phyloP scores from a whole-genome alignment of 176 grass and related monocot species.

The Carex scoparia region DNA sequence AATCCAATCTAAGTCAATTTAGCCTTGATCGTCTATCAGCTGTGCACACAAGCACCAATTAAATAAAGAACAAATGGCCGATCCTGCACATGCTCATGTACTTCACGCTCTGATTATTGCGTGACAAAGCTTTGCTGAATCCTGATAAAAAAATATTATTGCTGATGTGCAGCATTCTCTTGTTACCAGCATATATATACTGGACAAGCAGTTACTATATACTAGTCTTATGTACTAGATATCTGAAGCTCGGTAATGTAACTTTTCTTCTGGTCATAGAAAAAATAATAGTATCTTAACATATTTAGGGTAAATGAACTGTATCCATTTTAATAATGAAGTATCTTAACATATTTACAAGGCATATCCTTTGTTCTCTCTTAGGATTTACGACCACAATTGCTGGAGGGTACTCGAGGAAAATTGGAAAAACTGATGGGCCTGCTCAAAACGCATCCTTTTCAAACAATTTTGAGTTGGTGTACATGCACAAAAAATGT shows the following conservation, averaged over 20 bases:
- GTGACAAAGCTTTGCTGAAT: background rate
- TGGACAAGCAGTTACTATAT: too few species aligned
- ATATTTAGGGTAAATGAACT: background rate
- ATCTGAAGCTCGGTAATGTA: background rate
- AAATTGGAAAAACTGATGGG: conserved; percentile 47
- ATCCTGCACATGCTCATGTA: background rate
- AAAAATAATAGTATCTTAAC: background rate
- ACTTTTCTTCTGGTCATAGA: background rate
- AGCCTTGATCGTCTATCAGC: background rate
- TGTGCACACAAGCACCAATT: background rate
- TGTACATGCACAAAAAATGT: conserved; percentile 57
- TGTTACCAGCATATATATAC: background rate
- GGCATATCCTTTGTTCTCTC: conserved; percentile 1
- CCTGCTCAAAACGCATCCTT: conserved; percentile 69
- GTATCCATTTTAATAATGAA: background rate
- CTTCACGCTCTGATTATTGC: background rate
- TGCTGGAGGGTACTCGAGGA: conserved; percentile 44
- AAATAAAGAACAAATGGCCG: background rate
- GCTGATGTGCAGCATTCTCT: background rate
- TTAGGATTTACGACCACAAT: conserved; percentile 59
- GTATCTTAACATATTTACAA: background rate
- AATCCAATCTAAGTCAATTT: background rate
- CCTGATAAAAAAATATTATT: background rate
- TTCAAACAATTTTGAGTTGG: conserved; percentile 54
- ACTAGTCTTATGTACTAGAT: background rate